Evolutionary conservation across 2,329 filamentous ascomycete species (phyloP).

Genomic region (Alternaria brassicicola): DNA sequence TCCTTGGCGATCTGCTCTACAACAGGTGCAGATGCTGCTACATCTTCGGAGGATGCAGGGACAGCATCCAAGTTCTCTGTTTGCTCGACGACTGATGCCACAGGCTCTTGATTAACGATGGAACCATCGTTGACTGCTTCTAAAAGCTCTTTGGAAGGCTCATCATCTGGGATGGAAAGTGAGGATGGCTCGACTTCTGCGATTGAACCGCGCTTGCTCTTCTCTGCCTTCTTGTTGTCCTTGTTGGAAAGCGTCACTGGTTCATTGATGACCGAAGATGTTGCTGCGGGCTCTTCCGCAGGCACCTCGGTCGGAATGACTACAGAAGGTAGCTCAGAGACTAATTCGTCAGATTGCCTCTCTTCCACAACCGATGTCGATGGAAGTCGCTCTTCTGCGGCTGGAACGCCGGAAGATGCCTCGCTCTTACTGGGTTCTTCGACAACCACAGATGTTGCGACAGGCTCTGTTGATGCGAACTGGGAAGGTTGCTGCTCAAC

Average conservation of each 20-base stretch:
- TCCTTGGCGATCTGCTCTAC: neutral
- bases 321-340: neutral
- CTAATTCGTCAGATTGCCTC: neutral
- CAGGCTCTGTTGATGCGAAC: neutral
- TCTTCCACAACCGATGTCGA: neutral
- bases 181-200: conserved; percentile 14
- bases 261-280: conserved; percentile 1
- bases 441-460: neutral
- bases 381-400: neutral
- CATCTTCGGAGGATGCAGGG: neutral
- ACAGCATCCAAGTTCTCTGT: neutral
- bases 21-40: neutral
- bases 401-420: neutral
- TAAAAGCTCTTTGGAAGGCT: conserved; percentile 1
- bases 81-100: neutral
- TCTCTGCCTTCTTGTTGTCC: conserved; percentile 22
- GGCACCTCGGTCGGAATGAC: neutral
- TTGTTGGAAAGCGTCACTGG: conserved; percentile 21
- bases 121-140: neutral
- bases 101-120: neutral
- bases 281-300: neutral
- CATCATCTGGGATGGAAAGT: conserved; percentile 8
- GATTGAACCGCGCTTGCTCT: conserved; percentile 19
- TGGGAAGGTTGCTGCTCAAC: conserved; percentile 2
- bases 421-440: neutral